Evolutionary conservation across 2,329 filamentous ascomycete species (phyloP), one percentile per base, ranked within the genome.

Genomic region (Epichloe gansuensis): DNA sequence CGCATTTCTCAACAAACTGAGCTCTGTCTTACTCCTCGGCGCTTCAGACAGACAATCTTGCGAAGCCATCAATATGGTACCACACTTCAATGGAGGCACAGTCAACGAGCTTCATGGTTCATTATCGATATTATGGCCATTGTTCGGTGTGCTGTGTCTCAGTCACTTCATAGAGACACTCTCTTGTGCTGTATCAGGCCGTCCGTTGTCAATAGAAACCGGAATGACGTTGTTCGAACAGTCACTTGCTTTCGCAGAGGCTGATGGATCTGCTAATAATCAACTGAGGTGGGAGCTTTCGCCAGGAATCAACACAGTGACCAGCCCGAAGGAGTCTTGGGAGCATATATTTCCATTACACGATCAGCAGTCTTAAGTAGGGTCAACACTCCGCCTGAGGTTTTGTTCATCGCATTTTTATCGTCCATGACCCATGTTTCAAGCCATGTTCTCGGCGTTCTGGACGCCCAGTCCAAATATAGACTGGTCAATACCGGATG

Each of bases 191-290:
- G 77, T 97, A 6, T 89, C 95, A 66, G 91, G 91, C 35, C 82
- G 86, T 2, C 79, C 82, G 2, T 80, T 88, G 0, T 81, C 86
- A 57, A 85, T 88, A 0, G 93, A 97, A 69, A 94, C 89, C 1
- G 91, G 90, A 17, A 95, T 97, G 88, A 95, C 91, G 0, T 79
- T 96, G 2, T 95, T 97, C 62, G 93, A 98, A 65, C 91, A 96
- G 63, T 96, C 91, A 0, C 75, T 98, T 8, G 91, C 91, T 2
- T 98, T 97, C 70, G 89, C 91, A 11, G 93, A 98, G 68, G 91
- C 91, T 8, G 93, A 98, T 66, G 85, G 88, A 34, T 86, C 91
- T 57, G 83, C 96, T 46, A 84, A 83, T 60, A 87, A 84, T 58
- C 86, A 90, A 49, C 78, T 95, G 13, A 85, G 85, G 12, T 81